Conservation (phyloP, 768 basidiomycete genomes). For the Phylloporus sp. region DNA sequence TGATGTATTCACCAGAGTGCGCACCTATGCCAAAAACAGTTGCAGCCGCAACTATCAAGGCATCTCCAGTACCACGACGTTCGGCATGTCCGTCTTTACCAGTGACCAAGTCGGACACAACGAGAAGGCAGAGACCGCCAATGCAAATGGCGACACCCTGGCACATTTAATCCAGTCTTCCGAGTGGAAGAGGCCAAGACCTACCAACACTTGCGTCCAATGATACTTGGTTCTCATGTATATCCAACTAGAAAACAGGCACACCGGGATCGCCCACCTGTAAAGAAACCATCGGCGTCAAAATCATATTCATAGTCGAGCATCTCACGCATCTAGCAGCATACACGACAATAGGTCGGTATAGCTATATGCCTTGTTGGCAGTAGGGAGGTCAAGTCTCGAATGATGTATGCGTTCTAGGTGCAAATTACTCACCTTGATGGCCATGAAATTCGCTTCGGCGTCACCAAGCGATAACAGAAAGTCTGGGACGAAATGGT, state of each 20-base stretch:
- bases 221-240: slow-evolving; percentile 76
- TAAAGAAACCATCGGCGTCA: slow-evolving; percentile 1
- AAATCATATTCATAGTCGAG: neutral
- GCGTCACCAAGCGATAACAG: slow-evolving; percentile 78
- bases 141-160: slow-evolving; percentile 72
- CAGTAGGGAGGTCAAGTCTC: neutral
- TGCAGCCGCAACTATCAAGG: slow-evolving; percentile 80
- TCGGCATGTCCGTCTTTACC: slow-evolving; percentile 66
- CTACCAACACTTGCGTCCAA: slow-evolving; percentile 77
- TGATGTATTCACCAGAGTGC: slow-evolving; percentile 23
- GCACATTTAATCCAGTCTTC: neutral
- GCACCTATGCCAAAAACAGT: slow-evolving; percentile 80
- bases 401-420: neutral
- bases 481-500: slow-evolving; percentile 47
- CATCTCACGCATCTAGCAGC: slow-evolving; percentile 76
- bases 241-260: slow-evolving; percentile 73
- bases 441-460: slow-evolving; percentile 79
- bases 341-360: slow-evolving; percentile 85
- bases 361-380: slow-evolving; percentile 64
- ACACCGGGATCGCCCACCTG: slow-evolving; percentile 86
- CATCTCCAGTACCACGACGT: slow-evolving; percentile 67
- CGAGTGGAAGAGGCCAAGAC: neutral
- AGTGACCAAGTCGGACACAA: slow-evolving; percentile 71
- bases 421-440: slow-evolving; percentile 45
- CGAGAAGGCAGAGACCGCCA: slow-evolving; percentile 70